Percentiles rank a stretch among this genome's conserved stretches.
phyloP scores from a whole-genome alignment of 192 early-diverging fungal genomes.

The Coemansia sp. region DNA sequence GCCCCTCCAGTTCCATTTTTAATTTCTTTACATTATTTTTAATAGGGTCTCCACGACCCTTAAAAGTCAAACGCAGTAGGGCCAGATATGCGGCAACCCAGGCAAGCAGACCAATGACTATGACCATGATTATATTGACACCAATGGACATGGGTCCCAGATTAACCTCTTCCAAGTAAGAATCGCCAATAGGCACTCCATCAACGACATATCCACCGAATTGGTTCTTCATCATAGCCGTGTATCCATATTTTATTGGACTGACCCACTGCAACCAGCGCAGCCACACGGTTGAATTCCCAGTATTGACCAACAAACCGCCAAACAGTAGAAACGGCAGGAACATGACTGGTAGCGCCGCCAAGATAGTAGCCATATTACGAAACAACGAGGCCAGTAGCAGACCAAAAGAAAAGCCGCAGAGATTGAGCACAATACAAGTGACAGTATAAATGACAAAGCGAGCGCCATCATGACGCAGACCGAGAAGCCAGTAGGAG shows the following conservation, averaged over 20 bases:
- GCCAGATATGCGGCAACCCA: slow-evolving; percentile 33
- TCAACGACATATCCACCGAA: slow-evolving; percentile 39
- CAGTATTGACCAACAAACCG: slow-evolving; percentile 62
- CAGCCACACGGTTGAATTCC: slow-evolving; percentile 58
- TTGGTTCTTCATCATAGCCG: slow-evolving; percentile 55
- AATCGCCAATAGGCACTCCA: slow-evolving; percentile 40
- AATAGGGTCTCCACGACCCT: slow-evolving; percentile 3
- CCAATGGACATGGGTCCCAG: slow-evolving; percentile 45
- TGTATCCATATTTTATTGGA: slow-evolving; percentile 63
- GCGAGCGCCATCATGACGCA: slow-evolving; percentile 39
- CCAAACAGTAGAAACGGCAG: slow-evolving; percentile 60
- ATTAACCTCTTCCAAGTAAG: slow-evolving; percentile 22
- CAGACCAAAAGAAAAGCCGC: slow-evolving; percentile 59
- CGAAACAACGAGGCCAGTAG: slow-evolving; percentile 55
- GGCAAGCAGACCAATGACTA: slow-evolving; percentile 20
- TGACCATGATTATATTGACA: slow-evolving; percentile 39
- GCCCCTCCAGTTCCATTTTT: slow-evolving; percentile 19
- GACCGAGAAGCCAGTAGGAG: slow-evolving; percentile 60
- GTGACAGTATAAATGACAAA: slow-evolving; percentile 49
- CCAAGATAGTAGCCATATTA: slow-evolving; percentile 49
- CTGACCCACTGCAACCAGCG: slow-evolving; percentile 55
- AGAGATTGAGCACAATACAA: slow-evolving; percentile 35
- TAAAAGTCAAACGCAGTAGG: slow-evolving; percentile 23
- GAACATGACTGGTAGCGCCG: slow-evolving; percentile 52
- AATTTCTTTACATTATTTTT: slow-evolving; percentile 5